Evolutionary conservation across 108 stramenopile genomes (phyloP).

Genomic region (Conticribra weissflogii): DNA sequence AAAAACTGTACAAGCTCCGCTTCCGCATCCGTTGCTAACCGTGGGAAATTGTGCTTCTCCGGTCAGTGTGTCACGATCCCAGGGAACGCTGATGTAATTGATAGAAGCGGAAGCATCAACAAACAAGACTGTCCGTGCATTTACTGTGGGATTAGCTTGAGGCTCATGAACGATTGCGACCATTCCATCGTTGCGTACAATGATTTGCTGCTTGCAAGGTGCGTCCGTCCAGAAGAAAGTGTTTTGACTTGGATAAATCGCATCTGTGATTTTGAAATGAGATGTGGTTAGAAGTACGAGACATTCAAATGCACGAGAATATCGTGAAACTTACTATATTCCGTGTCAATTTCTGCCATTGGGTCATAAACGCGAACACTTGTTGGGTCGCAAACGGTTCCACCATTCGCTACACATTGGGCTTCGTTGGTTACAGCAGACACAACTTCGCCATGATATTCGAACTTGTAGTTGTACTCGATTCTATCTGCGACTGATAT

Average conservation of each 20-base stretch:
- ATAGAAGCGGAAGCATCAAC: constrained; percentile 28
- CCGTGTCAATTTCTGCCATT: too few relatives aligned
- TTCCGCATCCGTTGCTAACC: constrained; percentile 42
- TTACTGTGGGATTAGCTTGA: constrained; percentile 5
- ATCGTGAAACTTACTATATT: too few relatives aligned
- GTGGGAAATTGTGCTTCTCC: constrained; percentile 30
- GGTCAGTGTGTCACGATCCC: constrained; percentile 34
- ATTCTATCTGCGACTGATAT: neutral
- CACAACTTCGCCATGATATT: constrained; percentile 49
- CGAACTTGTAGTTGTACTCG: constrained; percentile 32
- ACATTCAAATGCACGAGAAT: too few relatives aligned
- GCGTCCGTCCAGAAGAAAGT: constrained; percentile 47
- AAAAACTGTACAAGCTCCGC: constrained; percentile 26
- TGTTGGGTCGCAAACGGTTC: constrained; percentile 34
- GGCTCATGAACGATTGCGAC: constrained; percentile 39
- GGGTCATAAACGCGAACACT: constrained; percentile 24
- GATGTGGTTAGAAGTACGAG: too few relatives aligned
- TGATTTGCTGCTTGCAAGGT: constrained; percentile 27
- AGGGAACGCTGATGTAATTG: constrained; percentile 30
- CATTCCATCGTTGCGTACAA: constrained; percentile 41
- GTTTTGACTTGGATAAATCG: constrained; percentile 30
- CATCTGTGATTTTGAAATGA: too few relatives aligned
- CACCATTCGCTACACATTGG: constrained; percentile 31
- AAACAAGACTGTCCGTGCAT: constrained; percentile 18
- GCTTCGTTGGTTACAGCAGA: constrained; percentile 16